Base-by-base conservation (phyloP, 352 stramenopile species). In the Bremia lactucae region DNA sequence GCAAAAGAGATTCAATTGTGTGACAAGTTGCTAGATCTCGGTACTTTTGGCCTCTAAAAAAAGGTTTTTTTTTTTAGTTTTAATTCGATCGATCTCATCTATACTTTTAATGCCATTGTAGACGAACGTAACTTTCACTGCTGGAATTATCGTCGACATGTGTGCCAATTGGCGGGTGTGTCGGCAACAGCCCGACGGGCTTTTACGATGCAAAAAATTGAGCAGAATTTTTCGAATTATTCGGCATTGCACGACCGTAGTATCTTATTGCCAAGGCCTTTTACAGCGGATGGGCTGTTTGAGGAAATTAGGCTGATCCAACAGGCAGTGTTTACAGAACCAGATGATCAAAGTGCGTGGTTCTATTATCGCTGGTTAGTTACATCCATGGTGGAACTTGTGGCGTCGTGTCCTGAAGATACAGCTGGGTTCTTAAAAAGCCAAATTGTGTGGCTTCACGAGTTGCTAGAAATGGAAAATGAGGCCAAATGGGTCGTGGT, bases 81-180 rank as follows among this genome's bases (percentile, higher is more conserved):
- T 45, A 25, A 21, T n/a, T 24, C 43, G 28, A 63, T 95, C 7
- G 2, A 24, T 1, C 93, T 75, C 6, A 26, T 5, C 31, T 26
- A 53, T 48, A 28, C 10, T 28, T 10, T 49, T 68, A 22, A 3
- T 3, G 6, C 5, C 7, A 39, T 83, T 90, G 28, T 34, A 42
- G 96, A 99, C 65, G 94, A 98, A 46, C 78, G 96, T 23, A 99
- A 99, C 54, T 99, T 99, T 59, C 96, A 99, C 62, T 98, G 96
- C 62, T 99, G 95, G 94, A 98, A 98, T 59, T 98, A 98, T 64
- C 91, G 77, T 18, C 74, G 72, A 23, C 65, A 87, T 52, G 70
- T 90, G 15, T 77, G 72, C 42, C 65, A 72, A 15, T 52, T 82
- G 36, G 68, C 70, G 6, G 64, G 64, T 14, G 45, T 77, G 2